Conservation (phyloP, 2,329 filamentous ascomycete genomes). For the Colletotrichum sp. region DNA sequence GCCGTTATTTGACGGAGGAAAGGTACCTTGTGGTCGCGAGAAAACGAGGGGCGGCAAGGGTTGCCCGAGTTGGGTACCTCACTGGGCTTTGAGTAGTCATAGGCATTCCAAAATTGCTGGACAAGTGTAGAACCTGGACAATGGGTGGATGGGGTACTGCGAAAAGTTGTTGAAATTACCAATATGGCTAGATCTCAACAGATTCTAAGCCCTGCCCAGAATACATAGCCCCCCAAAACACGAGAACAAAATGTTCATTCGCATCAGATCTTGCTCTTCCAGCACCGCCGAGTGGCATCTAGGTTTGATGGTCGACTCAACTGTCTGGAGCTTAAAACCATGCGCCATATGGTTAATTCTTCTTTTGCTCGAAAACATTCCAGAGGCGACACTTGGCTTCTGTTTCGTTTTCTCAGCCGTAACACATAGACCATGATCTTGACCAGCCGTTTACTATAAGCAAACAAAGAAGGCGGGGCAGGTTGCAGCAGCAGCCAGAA, state of each 20-base stretch:
- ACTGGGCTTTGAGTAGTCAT: neutral
- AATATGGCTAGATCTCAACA: neutral
- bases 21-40: neutral
- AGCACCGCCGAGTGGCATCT: neutral
- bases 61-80: neutral
- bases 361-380: no score
- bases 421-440: no score
- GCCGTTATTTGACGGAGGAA: neutral
- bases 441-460: no score
- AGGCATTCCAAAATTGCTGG: neutral
- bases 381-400: no score
- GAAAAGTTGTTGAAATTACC: neutral
- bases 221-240: no score
- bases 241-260: neutral
- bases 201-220: no score
- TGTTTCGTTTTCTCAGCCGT: no score
- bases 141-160: rapidly evolving
- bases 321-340: no score
- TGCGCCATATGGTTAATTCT: no score
- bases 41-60: neutral
- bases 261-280: neutral
- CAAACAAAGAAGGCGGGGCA: no score
- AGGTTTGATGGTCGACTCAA: no score
- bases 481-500: no score
- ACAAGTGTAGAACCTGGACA: neutral